A percentile compares a stretch with the other conserved stretches of the same genome.
Evolutionary conservation across 1,139 yeast species (phyloP).

Genomic region (Pichiaceae sp.): DNA sequence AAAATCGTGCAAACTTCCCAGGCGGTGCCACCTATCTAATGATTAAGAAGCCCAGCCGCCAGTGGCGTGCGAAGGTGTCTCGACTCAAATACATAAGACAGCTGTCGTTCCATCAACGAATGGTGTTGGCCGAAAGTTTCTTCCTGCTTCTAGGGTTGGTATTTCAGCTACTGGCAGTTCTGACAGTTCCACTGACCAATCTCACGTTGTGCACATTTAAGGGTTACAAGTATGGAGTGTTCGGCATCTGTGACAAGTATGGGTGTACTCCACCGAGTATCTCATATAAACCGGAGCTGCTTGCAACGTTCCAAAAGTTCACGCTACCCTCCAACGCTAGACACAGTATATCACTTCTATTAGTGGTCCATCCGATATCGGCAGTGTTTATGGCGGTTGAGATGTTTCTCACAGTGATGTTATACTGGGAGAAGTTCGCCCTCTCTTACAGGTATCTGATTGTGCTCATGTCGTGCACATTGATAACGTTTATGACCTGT

Average conservation of each 20-base stretch:
- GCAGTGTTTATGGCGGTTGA: conserved; percentile 64
- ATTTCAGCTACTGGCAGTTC: conserved; percentile 43
- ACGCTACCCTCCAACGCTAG: conserved; percentile 51
- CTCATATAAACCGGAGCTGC: conserved; percentile 32
- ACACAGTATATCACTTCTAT: conserved; percentile 56
- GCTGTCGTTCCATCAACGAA: conserved; percentile 8
- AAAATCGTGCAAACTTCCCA: no score
- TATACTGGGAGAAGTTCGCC: conserved; percentile 29
- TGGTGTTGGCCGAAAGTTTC: conserved; percentile 9
- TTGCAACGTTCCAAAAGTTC: conserved; percentile 31
- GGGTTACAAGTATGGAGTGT: conserved; percentile 67
- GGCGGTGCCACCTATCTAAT: no score
- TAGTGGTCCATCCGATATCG: conserved; percentile 77
- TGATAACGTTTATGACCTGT: conserved; percentile 39
- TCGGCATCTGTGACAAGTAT: conserved; percentile 60
- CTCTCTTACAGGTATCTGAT: conserved; percentile 25
- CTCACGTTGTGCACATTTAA: conserved; percentile 43
- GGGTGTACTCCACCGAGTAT: conserved; percentile 44
- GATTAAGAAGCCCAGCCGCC: no score
- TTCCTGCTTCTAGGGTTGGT: conserved; percentile 37
- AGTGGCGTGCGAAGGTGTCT: no score
- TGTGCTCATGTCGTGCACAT: conserved; percentile 31
- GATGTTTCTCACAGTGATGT: conserved; percentile 27
- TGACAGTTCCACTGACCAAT: conserved; percentile 56
- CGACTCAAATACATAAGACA: neutral